Evolutionary conservation across 2,329 filamentous ascomycete species (phyloP).

Genomic region (Alternaria atra): DNA sequence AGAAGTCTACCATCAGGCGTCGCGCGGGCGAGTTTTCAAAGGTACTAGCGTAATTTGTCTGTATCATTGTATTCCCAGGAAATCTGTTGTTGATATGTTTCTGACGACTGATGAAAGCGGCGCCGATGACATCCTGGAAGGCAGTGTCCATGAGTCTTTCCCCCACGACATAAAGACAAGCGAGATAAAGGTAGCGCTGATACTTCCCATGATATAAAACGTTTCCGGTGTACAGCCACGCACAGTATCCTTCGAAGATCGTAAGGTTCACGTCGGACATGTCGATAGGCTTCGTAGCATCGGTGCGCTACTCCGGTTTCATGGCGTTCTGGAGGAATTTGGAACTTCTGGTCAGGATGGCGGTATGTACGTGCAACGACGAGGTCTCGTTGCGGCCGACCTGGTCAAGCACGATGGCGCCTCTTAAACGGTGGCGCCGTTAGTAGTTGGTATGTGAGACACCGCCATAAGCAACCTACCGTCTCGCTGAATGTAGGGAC

Average conservation of each 20-base stretch:
- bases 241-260: constrained; percentile 13
- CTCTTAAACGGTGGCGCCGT: too few species aligned
- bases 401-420: not conserved
- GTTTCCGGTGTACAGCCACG: constrained; percentile 4
- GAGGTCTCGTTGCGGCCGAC: not conserved
- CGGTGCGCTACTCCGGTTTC: constrained; percentile 1
- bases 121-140: not conserved
- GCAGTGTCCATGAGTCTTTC: constrained; percentile 3
- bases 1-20: not conserved
- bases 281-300: not conserved
- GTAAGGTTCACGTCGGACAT: constrained; percentile 6
- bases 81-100: not conserved
- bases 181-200: not conserved
- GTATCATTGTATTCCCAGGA: not conserved
- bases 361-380: not conserved
- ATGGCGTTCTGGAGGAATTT: not conserved
- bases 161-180: constrained; percentile 4
- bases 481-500: too few species aligned
- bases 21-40: not conserved
- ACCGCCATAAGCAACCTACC: too few species aligned
- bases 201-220: not conserved
- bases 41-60: constrained; percentile 14
- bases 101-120: not conserved
- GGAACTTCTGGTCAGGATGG: not conserved
- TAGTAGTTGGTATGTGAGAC: too few species aligned